These are phyloP conservation scores for Theobroma grandiflorum DNA, from an alignment of 441 rosid species.

Conservation along the genomic window DNA sequence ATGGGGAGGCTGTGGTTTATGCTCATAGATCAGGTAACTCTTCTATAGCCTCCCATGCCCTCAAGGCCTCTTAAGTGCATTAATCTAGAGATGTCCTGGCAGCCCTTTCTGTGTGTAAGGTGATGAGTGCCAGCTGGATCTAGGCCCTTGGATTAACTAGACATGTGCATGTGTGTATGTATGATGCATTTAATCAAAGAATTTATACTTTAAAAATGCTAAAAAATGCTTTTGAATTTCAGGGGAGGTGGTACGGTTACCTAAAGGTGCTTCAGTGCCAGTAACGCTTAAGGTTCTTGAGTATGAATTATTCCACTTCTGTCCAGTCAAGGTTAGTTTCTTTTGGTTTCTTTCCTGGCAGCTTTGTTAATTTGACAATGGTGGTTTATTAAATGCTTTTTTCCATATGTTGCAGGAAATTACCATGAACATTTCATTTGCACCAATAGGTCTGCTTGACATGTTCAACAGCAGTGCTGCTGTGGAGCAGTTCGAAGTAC, in stretches of 20 bases:
- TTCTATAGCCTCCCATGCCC: neutral
- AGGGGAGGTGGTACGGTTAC: slow-evolving; percentile 79
- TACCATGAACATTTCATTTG: slow-evolving; percentile 64
- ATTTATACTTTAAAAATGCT: neutral
- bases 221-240: slow-evolving; percentile 28
- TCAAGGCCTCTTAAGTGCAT: too few relatives aligned
- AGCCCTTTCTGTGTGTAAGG: neutral
- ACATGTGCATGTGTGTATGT: neutral
- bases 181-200: neutral
- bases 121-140: neutral
- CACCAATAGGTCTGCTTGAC: slow-evolving; percentile 83
- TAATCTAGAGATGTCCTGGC: neutral
- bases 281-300: slow-evolving; percentile 83
- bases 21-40: slow-evolving; percentile 70
- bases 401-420: slow-evolving; percentile 56
- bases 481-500: slow-evolving; percentile 61
- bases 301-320: slow-evolving; percentile 89
- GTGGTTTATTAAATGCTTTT: slow-evolving; percentile 18
- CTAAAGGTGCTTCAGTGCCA: slow-evolving; percentile 76
- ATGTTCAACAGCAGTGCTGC: slow-evolving; percentile 92
- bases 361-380: neutral
- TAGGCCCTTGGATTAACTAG: neutral
- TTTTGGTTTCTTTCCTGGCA: neutral
- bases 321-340: slow-evolving; percentile 68
- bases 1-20: slow-evolving; percentile 71